Base-by-base conservation (phyloP, 371 early-diverging fungal genomes). In the Batkoa obscura region DNA sequence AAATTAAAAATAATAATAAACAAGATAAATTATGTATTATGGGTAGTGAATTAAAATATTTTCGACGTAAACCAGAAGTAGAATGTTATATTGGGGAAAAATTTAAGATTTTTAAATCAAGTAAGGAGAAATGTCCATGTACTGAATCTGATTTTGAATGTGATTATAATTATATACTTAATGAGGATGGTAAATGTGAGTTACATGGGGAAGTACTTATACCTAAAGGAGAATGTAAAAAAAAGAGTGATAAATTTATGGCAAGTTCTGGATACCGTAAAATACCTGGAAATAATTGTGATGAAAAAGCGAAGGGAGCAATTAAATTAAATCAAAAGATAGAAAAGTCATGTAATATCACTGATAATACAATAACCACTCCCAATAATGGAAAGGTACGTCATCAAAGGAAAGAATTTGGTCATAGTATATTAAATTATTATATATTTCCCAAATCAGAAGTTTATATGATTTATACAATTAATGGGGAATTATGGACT, bases 81-180 rank as follows among this genome's bases (percentile, higher is more conserved):
- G 68, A 81, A 13, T 95, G 96, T 65, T 76, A 76, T 52, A 75
- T 94, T 46, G 87, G 84, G 0, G 67, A 68, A 9, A 72, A 81
- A 43, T 80, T 74, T 59, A 66, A 75, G 43, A 72, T 79, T 8
- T 68, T 83, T 15, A 58, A 59, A 3, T 63, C 72, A 31, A 75
- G 69, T 23, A 60, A 69, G 23, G 71, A 77, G 35, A 63, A 69
- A 55, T 96, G 97, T 58, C 64, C 68, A 12, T 96, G 97, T 67
- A 72, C 83, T 0, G 74, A 72, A 38, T 74, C 73, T 31, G 95
- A 96, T 66, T 94, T 76, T 61, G 94, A 94, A 69, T 96, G 97
- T 64, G 92, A 91, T 64, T 83, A 76, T 61, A 81, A 84, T 62
- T 92, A 79, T 66, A 74, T 73, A 13, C 75, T 73, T 2, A 62